Percentiles rank a stretch among this genome's conserved stretches.
These are phyloP conservation scores for Tolypocladium endophyticum DNA, from an alignment of 2,329 filamentous ascomycete species.

Conservation along the genomic window DNA sequence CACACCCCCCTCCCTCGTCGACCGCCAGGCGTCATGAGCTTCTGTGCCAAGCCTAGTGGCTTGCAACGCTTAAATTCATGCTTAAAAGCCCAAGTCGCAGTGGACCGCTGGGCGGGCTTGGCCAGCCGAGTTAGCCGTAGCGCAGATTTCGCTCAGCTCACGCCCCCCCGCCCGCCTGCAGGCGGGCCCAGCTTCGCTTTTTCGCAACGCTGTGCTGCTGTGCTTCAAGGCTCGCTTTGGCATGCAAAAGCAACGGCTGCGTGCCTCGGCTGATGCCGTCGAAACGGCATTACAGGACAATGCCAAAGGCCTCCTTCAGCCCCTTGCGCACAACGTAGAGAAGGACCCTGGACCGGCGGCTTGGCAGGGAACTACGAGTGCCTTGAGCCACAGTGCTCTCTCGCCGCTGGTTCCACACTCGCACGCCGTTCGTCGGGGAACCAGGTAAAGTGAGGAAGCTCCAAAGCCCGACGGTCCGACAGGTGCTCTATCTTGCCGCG, in stretches of 20 bases:
- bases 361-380: neutral
- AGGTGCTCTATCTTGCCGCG: neutral
- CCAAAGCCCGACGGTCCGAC: neutral
- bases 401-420: neutral
- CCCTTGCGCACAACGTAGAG: neutral
- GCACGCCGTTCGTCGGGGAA: neutral
- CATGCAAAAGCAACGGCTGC: neutral
- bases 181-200: neutral
- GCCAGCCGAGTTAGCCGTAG: conserved; percentile 11
- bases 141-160: conserved; percentile 1
- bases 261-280: neutral
- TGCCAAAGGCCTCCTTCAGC: neutral
- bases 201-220: neutral
- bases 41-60: conserved; percentile 31
- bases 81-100: conserved; percentile 26
- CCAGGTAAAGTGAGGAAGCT: neutral
- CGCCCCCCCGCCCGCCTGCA: neutral
- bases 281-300: neutral
- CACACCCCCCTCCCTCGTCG: neutral
- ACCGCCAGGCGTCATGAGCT: conserved; percentile 7
- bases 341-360: neutral
- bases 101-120: neutral
- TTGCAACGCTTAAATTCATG: conserved; percentile 41
- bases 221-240: neutral
- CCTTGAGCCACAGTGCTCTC: neutral